Evolutionary conservation across 768 basidiomycete species (phyloP), one percentile per base, ranked within the genome.

Genomic region (Suillus clintonianus): DNA sequence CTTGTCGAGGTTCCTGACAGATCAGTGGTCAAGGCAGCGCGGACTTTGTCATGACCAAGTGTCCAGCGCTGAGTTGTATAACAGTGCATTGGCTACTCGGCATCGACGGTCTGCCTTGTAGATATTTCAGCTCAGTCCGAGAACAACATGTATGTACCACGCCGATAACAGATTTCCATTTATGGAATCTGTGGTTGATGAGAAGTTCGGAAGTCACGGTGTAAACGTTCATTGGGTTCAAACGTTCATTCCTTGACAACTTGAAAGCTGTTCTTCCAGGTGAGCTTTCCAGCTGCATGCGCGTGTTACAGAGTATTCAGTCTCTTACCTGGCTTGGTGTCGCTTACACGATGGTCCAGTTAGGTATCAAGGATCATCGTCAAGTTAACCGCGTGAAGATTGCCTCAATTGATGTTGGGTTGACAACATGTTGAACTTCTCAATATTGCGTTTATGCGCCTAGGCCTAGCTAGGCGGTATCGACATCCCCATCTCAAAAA

Each of bases 161-260:
- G n/a, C n/a, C n/a, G 48, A 51, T 22, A 53, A 50, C 15, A 41
- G 37, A 65, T 66, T 53, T 56, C 75, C 75, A 66, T 62, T 71
- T 76, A 67, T 70, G 54, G 73, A 65, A 71, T 66, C 62, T 65
- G 68, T 73, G 63, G 73, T 72, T 72, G 42, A 62, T 61, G 50
- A 60, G 39, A 57, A 39, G 58, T 45, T 14, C 24, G 4, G 34
- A 55, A 22, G 22, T n/a, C n/a, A n/a, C n/a, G n/a, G n/a, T 39
- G 22, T n/a, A 55, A 55, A 55, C 30, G 34, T 36, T 55, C n/a
- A 24, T 34, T 17, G 19, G 11, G 10, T 53, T 53, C 51, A 41
- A 41, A 57, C 24, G 56, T 57, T 42, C 39, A 53, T 53, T 53
- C 5, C 19, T 34, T n/a, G 5, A 13, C 10, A 19, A 15, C 27